Conservation (phyloP, 495 filamentous ascomycete genomes). For the Tuber umbilicatum region DNA sequence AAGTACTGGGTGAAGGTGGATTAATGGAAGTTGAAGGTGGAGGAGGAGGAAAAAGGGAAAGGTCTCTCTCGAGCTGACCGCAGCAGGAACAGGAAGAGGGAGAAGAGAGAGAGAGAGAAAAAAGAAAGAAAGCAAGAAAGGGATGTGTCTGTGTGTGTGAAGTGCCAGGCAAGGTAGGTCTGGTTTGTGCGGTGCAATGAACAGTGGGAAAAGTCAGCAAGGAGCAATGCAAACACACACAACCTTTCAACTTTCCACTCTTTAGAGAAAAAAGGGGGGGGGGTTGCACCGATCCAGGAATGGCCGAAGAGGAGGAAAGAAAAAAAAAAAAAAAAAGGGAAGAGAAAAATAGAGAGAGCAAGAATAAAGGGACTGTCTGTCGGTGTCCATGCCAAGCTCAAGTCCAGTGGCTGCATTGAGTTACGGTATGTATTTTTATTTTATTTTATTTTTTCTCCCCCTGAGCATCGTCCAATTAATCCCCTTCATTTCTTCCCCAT, state of each 20-base stretch:
- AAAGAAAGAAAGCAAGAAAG: slow-evolving; percentile 18
- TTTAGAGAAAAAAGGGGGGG: not conserved
- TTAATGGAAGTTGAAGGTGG: slow-evolving; percentile 23
- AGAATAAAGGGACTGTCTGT: not conserved
- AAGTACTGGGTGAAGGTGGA: slow-evolving; percentile 24
- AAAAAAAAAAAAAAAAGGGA: not conserved
- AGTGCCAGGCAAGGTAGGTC: not conserved
- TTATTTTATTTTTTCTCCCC: not conserved
- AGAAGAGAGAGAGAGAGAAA: slow-evolving; percentile 25
- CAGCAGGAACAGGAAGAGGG: slow-evolving; percentile 22
- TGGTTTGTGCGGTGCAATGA: not conserved
- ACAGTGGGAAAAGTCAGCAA: not conserved
- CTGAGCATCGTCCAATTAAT: not conserved
- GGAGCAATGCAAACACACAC: not conserved
- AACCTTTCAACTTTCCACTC: not conserved
- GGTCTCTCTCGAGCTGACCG: slow-evolving; percentile 11
- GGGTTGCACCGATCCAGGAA: not conserved
- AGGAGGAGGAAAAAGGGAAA: slow-evolving; percentile 25
- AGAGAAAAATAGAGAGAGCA: not conserved
- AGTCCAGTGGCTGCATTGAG: not conserved
- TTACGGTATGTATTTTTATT: not conserved
- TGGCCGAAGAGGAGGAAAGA: not conserved
- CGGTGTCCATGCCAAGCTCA: not conserved
- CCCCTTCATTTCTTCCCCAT: not conserved
- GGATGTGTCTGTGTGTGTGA: not conserved